Evolutionary conservation across 2,329 filamentous ascomycete genomes (phyloP).

Genomic region (Apiospora pterosperma): DNA sequence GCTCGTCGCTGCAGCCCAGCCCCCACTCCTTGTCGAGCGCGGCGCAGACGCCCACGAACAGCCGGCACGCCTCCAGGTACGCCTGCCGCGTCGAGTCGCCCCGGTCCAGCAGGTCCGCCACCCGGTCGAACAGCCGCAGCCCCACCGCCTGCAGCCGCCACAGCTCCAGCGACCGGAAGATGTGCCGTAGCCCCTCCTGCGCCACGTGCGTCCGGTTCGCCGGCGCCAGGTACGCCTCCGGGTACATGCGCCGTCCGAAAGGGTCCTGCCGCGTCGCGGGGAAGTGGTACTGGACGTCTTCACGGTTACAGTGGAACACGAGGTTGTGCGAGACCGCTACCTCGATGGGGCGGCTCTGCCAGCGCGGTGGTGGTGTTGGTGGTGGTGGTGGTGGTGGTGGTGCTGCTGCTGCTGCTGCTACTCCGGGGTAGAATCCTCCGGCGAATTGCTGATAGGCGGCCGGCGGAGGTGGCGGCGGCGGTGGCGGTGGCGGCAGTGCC

Average conservation of each 20-base stretch:
- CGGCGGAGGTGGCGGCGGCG: not conserved
- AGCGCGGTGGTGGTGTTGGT: not conserved
- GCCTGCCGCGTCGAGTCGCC: not conserved
- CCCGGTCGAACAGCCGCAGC: conserved; percentile 14
- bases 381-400: not conserved
- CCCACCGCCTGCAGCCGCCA: conserved; percentile 6
- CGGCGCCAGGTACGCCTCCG: conserved; percentile 1
- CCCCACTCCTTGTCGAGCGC: conserved; percentile 14
- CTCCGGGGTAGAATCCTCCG: not conserved
- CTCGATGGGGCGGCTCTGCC: not conserved
- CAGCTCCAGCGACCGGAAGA: conserved; percentile 12
- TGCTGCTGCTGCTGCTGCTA: not conserved
- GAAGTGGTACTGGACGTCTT: conserved; percentile 12
- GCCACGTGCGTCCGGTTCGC: conserved; percentile 3
- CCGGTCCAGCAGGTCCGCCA: conserved; percentile 8
- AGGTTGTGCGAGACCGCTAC: not conserved
- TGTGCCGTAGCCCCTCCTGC: conserved; percentile 7
- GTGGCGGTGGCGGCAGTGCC: not conserved
- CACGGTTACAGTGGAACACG: conserved; percentile 8
- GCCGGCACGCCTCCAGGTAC: conserved; percentile 3
- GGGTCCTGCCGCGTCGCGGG: conserved; percentile 10
- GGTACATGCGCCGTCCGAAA: conserved; percentile 9
- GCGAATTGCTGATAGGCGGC: not conserved
- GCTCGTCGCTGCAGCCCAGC: conserved; percentile 14
- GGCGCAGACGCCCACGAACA: conserved; percentile 11